Conservation (phyloP, 495 filamentous ascomycete species). For the Pyronema domesticum region DNA sequence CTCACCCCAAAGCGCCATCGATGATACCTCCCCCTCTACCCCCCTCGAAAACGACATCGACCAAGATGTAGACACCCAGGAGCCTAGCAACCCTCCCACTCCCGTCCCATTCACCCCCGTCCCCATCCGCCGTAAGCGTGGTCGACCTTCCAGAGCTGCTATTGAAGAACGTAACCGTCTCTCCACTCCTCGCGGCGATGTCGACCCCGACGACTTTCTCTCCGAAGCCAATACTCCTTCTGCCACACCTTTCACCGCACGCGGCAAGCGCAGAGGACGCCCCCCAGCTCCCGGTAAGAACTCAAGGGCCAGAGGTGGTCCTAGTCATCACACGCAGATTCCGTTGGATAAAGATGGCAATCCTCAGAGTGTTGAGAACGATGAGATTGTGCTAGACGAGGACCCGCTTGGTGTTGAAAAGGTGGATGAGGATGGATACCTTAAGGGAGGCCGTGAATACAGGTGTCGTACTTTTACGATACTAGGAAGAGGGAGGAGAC, state of each 20-base stretch:
- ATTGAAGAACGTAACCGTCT: conserved; percentile 17
- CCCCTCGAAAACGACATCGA: conserved; percentile 2
- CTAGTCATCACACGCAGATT: conserved; percentile 59
- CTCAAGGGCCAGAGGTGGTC: conserved; percentile 48
- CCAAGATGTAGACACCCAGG: conserved; percentile 4
- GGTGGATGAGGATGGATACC: conserved; percentile 69
- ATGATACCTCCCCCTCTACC: background rate
- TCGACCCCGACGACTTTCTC: conserved; percentile 10
- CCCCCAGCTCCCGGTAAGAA: conserved; percentile 57
- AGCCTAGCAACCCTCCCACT: conserved; percentile 11
- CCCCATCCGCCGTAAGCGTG: conserved; percentile 22
- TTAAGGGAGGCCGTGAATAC: conserved; percentile 72
- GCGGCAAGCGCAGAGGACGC: conserved; percentile 65
- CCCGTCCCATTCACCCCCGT: conserved; percentile 11
- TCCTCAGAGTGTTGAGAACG: conserved; percentile 73
- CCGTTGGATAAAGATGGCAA: conserved; percentile 91
- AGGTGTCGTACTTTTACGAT: conserved; percentile 88
- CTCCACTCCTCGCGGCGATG: conserved; percentile 15
- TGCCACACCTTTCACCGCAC: conserved; percentile 33
- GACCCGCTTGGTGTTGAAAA: conserved; percentile 82
- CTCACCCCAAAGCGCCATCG: conserved; percentile 12
- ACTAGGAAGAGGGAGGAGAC: conserved; percentile 56
- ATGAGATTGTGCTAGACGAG: conserved; percentile 76
- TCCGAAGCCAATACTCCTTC: conserved; percentile 18
- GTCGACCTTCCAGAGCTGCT: conserved; percentile 18